These are phyloP conservation scores for Fraxinus pennsylvanica DNA, from an alignment of 257 asterid genomes.

Conservation along the genomic window DNA sequence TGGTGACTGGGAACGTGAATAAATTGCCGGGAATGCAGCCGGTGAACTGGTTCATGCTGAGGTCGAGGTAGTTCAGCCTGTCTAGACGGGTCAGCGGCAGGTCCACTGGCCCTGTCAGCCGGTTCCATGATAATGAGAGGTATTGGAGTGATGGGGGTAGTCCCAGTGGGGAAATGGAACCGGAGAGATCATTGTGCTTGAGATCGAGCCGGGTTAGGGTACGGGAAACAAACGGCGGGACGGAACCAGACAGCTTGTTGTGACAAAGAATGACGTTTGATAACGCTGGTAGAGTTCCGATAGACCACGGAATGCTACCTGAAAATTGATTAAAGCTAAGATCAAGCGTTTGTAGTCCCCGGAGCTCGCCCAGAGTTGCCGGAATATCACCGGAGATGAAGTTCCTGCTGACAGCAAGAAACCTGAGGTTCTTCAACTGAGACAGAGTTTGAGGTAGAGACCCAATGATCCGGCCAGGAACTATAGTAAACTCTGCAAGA, in stretches of 20 bases:
- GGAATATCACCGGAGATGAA: conserved; percentile 73
- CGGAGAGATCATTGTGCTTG: conserved; percentile 73
- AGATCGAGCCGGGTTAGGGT: conserved; percentile 75
- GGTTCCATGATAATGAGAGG: conserved; percentile 78
- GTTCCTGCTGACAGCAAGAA: conserved; percentile 71
- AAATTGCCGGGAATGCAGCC: conserved; percentile 60
- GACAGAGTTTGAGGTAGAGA: conserved; percentile 62
- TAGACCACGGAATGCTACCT: conserved; percentile 55
- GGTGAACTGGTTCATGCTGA: conserved; percentile 75
- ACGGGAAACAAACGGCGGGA: conserved; percentile 61
- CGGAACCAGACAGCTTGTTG: conserved; percentile 64
- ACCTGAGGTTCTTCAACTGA: conserved; percentile 51
- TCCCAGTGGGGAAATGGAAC: conserved; percentile 49
- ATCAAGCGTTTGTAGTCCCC: conserved; percentile 64
- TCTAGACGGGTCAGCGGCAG: conserved; percentile 40
- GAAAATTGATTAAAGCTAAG: conserved; percentile 70
- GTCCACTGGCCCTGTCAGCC: conserved; percentile 68
- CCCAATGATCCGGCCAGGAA: conserved; percentile 82
- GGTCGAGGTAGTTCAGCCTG: conserved; percentile 66
- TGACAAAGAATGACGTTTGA: conserved; percentile 69
- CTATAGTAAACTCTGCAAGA: conserved; percentile 72
- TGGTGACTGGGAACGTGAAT: conserved; percentile 57
- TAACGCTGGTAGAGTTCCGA: conserved; percentile 60
- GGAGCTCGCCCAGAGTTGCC: conserved; percentile 60
- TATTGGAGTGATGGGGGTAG: conserved; percentile 73